Base-by-base conservation (phyloP, 768 basidiomycete genomes). In the Agaricus sinodeliciosus region DNA sequence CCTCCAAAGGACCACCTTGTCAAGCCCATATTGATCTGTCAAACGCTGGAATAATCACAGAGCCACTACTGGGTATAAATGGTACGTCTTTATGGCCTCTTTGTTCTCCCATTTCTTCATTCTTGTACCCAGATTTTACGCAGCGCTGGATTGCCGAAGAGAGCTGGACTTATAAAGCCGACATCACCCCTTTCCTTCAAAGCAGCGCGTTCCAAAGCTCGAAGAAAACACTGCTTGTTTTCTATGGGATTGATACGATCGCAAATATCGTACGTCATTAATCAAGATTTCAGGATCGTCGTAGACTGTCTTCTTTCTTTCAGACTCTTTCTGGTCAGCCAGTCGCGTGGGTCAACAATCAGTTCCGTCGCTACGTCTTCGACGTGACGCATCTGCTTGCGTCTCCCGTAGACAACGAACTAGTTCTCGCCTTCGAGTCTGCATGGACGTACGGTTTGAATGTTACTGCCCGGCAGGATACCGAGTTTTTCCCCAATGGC, bases 151-250 rank as follows among this genome's bases (percentile, higher is more conserved):
- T 82, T 43, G 70, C 72, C 27, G 66, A 75, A 47, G 79, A 82
- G 51, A 77, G 78, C 52, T 82, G 81, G 80, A 80, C 77, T 0
- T 81, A 80, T 56, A 80, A 77, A 0, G 77, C 79, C 3, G 77
- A 79, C 58, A 52, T 81, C 34, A 60, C 72, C 1, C 76, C 80
- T 6, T 70, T 79, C 51, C 58, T 68, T 19, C 48, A 63, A 42
- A 61, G 58, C 5, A 46, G 67, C 18, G 48, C 60, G 15, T 41
- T 62, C 1, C 48, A 36, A 19, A 34, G 58, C 28, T 57, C 60
- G 7, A 60, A 69, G 22, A 67, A 62, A 49, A 70, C 72, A 0
- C 59, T 82, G 8, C 65, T 81, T 9, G 70, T 82, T 5, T 80
- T 80, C 59, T 76, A 81, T 51, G 80, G 80, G 6, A 68, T 83